Evolutionary conservation across 345 rosid genomes (phyloP), one percentile per base, ranked within the genome.

Genomic region (Euphorbia tirucalli): DNA sequence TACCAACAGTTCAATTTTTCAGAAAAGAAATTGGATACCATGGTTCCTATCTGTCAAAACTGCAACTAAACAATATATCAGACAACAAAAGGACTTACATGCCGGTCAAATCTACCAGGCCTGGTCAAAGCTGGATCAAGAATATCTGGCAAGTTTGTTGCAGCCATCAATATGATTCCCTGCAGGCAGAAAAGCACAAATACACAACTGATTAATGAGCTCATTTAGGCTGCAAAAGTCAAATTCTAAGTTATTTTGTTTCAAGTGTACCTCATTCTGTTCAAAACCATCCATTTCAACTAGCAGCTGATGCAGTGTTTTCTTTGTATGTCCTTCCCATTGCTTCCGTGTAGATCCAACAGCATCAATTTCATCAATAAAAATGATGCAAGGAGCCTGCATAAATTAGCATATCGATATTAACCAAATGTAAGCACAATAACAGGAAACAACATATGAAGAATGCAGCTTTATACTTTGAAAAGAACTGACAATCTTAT

Each of bases 231-330:
- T 9, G 32, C 27, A 68, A 28, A 48, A 48, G 14, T 66, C 37
- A 7, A 48, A 3, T 49, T 19, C 58, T 30, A 30, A 71, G 41
- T 62, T 62, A 65, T 35, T 71, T 44, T 41, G 50, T 10, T 35
- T 35, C 39, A 35, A 35, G 74, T 3, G 60, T 84, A 90, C 97
- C 99, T 90, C 97, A 81, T 95, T 92, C 77, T 92, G 96, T 78
- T 95, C 98, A 82, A 95, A 95, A 74, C 99, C 99, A 85, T 90
- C 99, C 99, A 95, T 95, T 83, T 95, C 97, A 32, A 92, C 99
- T 66, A 95, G 99, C 64, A 95, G 78, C 75, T 95, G 99, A 82
- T 95, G 97, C 83, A 95, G 78, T n/a, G 97, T 95, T 83, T 92
- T 95, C 90, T 95, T 95, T 14, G 99, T 92, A 82, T 95, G 97